Percentiles rank a stretch among this genome's conserved stretches.
Evolutionary conservation across 306 rosid species (phyloP).

Genomic region (Corylus avellana): DNA sequence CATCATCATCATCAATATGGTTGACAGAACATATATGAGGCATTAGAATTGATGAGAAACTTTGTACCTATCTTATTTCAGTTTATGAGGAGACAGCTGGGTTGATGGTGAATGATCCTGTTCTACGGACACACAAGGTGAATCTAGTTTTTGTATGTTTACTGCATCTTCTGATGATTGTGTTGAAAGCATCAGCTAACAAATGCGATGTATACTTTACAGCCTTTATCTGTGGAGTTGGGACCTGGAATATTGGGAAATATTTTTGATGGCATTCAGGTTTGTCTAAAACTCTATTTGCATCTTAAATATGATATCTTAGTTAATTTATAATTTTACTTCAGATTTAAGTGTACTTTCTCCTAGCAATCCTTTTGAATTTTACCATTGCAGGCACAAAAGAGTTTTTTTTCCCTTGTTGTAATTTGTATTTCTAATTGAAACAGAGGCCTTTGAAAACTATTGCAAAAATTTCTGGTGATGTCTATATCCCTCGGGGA

Average conservation of each 20-base stretch:
- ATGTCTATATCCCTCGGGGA: constrained; percentile 98
- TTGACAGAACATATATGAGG: neutral
- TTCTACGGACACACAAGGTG: constrained; percentile 91
- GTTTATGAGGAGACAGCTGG: constrained; percentile 99
- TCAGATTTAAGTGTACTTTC: neutral
- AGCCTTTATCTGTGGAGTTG: constrained; percentile 99
- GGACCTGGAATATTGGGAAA: constrained; percentile 99
- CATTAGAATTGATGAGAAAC: neutral
- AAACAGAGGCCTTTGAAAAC: constrained; percentile 96
- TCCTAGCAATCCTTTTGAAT: neutral
- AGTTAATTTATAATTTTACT: neutral
- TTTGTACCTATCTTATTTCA: constrained; percentile 36
- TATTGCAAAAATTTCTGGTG: constrained; percentile 89
- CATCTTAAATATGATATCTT: constrained; percentile 5
- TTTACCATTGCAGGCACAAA: neutral
- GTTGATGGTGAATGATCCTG: constrained; percentile 91
- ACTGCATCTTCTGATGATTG: constrained; percentile 1
- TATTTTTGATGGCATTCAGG: constrained; percentile 99
- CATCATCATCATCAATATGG: neutral
- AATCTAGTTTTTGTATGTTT: constrained; percentile 25
- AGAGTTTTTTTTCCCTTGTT: neutral
- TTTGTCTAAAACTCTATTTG: constrained; percentile 33
- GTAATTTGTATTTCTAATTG: constrained; percentile 1
- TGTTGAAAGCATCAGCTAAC: constrained; percentile 28
- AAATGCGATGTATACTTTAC: constrained; percentile 29